phyloP scores from a whole-genome alignment of 2,329 filamentous ascomycete genomes.

The Epichloe amarillans region DNA sequence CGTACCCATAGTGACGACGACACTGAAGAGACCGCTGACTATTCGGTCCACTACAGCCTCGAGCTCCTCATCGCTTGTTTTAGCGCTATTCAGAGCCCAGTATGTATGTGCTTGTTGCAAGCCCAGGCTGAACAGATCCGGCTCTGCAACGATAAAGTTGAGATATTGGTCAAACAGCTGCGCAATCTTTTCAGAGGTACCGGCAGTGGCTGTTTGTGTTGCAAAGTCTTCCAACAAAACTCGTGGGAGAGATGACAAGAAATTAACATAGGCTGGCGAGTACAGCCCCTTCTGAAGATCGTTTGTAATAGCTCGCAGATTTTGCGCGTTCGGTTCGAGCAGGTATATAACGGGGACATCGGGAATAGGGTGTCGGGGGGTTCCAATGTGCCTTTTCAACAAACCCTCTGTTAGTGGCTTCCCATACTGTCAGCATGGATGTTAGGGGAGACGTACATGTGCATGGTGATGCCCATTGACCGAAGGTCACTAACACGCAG shows the following conservation, averaged over 20 bases:
- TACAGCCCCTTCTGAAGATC: conserved; percentile 84
- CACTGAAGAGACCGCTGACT: conserved; percentile 92
- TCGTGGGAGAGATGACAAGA: conserved; percentile 83
- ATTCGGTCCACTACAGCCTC: conserved; percentile 81
- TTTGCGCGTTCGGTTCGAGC: conserved; percentile 74
- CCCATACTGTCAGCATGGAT: neutral
- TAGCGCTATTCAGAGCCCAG: conserved; percentile 88
- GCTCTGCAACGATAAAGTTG: conserved; percentile 93
- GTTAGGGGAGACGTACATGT: conserved; percentile 47
- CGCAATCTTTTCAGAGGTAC: conserved; percentile 77
- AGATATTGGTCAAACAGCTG: conserved; percentile 95
- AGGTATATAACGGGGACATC: conserved; percentile 95
- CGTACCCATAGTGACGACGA: conserved; percentile 92
- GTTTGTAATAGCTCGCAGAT: conserved; percentile 68
- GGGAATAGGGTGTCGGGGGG: conserved; percentile 76
- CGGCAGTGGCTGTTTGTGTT: conserved; percentile 68
- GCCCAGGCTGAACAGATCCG: conserved; percentile 86
- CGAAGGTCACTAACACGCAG: conserved; percentile 86
- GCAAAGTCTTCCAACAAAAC: conserved; percentile 92
- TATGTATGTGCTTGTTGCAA: conserved; percentile 87
- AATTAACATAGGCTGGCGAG: conserved; percentile 90
- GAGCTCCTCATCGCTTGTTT: conserved; percentile 79
- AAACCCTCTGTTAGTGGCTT: neutral
- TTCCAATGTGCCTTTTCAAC: conserved; percentile 56
- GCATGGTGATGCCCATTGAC: conserved; percentile 90